phyloP scores from a whole-genome alignment of 2,329 filamentous ascomycete species.

The Bisporella sp. region DNA sequence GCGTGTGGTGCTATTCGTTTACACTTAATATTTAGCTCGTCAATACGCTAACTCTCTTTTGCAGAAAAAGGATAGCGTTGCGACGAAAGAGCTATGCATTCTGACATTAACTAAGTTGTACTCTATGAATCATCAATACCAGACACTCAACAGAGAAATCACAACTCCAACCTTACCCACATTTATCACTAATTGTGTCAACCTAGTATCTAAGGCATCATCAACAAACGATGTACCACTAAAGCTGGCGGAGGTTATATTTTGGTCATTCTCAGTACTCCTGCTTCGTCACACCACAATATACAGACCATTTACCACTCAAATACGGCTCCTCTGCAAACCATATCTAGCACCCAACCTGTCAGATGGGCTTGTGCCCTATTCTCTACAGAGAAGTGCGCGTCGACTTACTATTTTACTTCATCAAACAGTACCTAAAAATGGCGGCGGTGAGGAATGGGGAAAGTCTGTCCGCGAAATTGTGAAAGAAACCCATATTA shows the following conservation, averaged over 20 bases:
- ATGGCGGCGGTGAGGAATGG: conserved; percentile 73
- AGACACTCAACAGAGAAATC: conserved; percentile 78
- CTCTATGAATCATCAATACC: conserved; percentile 71
- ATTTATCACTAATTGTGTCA: conserved; percentile 44
- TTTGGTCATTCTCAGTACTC: conserved; percentile 64
- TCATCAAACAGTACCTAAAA: conserved; percentile 76
- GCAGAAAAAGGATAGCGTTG: conserved; percentile 69
- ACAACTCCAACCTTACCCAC: conserved; percentile 18
- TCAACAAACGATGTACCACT: conserved; percentile 35
- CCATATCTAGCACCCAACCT: conserved; percentile 58
- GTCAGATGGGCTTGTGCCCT: conserved; percentile 44
- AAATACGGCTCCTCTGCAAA: conserved; percentile 56
- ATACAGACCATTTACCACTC: conserved; percentile 67
- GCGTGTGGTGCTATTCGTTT: too few relatives aligned
- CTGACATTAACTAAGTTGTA: conserved; percentile 80
- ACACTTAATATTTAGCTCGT: too few relatives aligned
- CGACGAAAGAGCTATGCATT: conserved; percentile 70
- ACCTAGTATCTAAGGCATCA: conserved; percentile 45
- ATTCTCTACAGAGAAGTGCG: conserved; percentile 48
- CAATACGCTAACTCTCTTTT: neutral
- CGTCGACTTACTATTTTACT: conserved; percentile 63
- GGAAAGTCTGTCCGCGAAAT: conserved; percentile 54
- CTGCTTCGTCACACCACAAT: conserved; percentile 78
- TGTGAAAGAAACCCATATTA: conserved; percentile 59
- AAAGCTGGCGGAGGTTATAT: conserved; percentile 57